Base-by-base conservation (phyloP, 495 filamentous ascomycete species). In the Cenococcum geophilum region DNA sequence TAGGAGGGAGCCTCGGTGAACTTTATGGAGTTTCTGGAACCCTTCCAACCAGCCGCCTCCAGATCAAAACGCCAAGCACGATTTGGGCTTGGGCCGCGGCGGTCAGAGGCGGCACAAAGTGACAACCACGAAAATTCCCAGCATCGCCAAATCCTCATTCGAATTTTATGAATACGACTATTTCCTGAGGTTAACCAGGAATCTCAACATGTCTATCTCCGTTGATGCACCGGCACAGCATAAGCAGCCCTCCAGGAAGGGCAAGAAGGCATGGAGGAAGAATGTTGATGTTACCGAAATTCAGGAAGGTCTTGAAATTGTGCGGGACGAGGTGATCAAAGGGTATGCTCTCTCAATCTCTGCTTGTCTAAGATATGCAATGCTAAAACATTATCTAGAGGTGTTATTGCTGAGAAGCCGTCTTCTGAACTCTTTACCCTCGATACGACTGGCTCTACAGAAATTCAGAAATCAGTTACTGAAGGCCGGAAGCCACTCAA, bases 181-280 rank as follows among this genome's bases (percentile, higher is more conserved):
- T 21, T 22, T 21, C 50, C 11, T 11, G 5, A 22, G 34, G 5
- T 5, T 21, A 1, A n/a, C 20, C 37, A 0, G 22, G 49, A 11
- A 14, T 34, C 14, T 25, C 53, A 59, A 20, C 61, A 76, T 75
- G 72, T 49, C 66, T 18, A 43, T 57, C 20, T 35, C 63, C 25
- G 45, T 63, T 10, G n/a, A 60, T 14, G 71, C 84, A 23, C 84
- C 83, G 14, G 76, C 79, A 47, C 79, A 83, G 65, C 79, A 77
- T 64, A 91, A 86, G 65, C 93, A 97, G 73, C 85, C 92, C 45
- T 96, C 92, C 11, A 81, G 93, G 69, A 98, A 97, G 74, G 92
- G 93, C 63, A 98, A 98, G 77, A 96, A 92, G 75, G 93, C 93
- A 20, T 98, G 93, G 93, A 81, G 93, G 66, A 98, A 97, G 74